Percentiles rank a stretch among this genome's conserved stretches.
These are phyloP conservation scores for Graphiopsis chlorocephala DNA, from an alignment of 2,329 filamentous ascomycete genomes.

Conservation along the genomic window DNA sequence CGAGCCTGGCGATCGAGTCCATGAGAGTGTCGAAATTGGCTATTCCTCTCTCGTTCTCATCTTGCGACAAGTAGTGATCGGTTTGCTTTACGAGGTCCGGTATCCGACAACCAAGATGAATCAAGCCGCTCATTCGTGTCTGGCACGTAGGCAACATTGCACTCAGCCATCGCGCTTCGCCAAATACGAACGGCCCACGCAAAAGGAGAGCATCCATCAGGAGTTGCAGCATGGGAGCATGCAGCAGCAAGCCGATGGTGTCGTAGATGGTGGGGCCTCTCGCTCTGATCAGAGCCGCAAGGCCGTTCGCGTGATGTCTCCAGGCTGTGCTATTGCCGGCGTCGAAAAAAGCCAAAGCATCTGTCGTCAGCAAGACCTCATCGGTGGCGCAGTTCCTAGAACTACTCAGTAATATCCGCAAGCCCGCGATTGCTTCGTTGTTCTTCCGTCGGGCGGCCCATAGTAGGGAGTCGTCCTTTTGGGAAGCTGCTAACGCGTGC, in stretches of 20 bases:
- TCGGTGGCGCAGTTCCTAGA: neutral
- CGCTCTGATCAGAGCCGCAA: neutral
- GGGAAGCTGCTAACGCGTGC: neutral
- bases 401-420: neutral
- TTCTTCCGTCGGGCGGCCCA: neutral
- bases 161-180: neutral
- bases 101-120: neutral
- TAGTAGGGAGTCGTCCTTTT: neutral
- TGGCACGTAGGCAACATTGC: neutral
- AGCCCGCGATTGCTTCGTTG: neutral
- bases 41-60: too few relatives aligned
- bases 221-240: neutral
- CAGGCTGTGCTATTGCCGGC: neutral
- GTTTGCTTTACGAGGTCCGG: neutral
- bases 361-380: neutral
- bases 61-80: neutral
- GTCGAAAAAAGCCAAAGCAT: neutral
- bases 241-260: neutral
- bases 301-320: neutral
- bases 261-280: neutral
- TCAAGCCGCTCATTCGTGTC: neutral
- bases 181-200: neutral
- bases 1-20: neutral
- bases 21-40: neutral
- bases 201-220: neutral